phyloP scores from a whole-genome alignment of 1,284 basidiomycete species.

The Jaminaea rosea region DNA sequence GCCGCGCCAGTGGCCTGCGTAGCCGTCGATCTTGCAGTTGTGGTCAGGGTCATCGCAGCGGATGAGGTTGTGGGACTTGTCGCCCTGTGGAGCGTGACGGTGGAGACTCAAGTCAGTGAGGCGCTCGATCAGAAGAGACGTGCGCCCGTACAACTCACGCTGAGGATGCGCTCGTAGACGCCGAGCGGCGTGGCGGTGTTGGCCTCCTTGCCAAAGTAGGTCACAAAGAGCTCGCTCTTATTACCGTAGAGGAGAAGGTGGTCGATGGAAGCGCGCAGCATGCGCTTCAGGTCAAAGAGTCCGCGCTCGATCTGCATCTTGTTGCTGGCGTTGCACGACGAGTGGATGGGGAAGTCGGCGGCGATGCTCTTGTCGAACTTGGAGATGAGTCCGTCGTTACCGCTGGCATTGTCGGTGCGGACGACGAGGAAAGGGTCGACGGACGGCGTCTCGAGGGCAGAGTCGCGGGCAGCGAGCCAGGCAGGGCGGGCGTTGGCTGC shows the following conservation, averaged over 20 bases:
- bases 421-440: too few relatives aligned
- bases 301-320: conserved; percentile 43
- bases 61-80: conserved; percentile 15
- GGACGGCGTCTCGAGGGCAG: too few relatives aligned
- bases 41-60: conserved; percentile 50
- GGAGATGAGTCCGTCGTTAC: too few relatives aligned
- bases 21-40: conserved; percentile 42
- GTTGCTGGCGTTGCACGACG: conserved; percentile 48
- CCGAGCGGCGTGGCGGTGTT: conserved; percentile 26
- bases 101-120: not conserved
- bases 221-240: conserved; percentile 40
- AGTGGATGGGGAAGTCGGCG: conserved; percentile 47
- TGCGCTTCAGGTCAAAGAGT: conserved; percentile 43
- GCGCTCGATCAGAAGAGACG: not conserved
- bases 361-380: too few relatives aligned
- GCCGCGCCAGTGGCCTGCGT: conserved; percentile 50
- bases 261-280: conserved; percentile 39
- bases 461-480: too few relatives aligned
- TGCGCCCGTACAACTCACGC: not conserved
- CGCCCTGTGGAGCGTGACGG: conserved; percentile 4
- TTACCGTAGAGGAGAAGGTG: conserved; percentile 46
- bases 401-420: too few relatives aligned
- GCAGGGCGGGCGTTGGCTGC: too few relatives aligned
- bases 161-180: not conserved
- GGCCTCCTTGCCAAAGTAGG: conserved; percentile 48